phyloP scores from a whole-genome alignment of 495 filamentous ascomycete species.

The Annulohypoxylon moriforme region DNA sequence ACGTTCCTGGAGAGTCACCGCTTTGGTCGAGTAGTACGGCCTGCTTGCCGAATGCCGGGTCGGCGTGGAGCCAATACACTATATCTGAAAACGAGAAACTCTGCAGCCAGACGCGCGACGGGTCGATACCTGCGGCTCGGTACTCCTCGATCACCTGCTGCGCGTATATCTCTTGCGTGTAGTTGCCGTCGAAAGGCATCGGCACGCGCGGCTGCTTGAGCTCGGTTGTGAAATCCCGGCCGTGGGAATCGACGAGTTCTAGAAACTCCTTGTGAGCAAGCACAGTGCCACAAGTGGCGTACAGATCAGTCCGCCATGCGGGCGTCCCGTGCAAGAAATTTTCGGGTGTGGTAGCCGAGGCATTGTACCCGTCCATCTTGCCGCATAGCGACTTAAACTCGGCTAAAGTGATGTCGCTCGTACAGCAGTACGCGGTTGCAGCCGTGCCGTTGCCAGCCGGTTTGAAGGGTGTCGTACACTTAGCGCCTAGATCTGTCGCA shows the following conservation, averaged over 20 bases:
- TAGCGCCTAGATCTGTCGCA: conserved; percentile 65
- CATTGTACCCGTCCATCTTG: conserved; percentile 70
- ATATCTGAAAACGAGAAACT: conserved; percentile 70
- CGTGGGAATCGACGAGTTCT: conserved; percentile 61
- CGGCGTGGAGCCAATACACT: conserved; percentile 69
- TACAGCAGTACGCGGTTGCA: conserved; percentile 70
- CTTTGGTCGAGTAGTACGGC: conserved; percentile 69
- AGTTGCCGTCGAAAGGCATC: conserved; percentile 71
- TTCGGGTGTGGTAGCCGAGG: conserved; percentile 61
- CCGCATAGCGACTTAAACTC: conserved; percentile 70
- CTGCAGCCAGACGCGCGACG: conserved; percentile 69
- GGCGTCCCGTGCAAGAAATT: conserved; percentile 66
- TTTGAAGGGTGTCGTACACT: conserved; percentile 70
- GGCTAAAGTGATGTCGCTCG: conserved; percentile 68
- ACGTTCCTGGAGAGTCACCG: conserved; percentile 58
- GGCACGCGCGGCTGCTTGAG: conserved; percentile 67
- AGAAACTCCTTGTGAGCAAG: conserved; percentile 66
- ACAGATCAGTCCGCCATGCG: conserved; percentile 67
- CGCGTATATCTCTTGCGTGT: conserved; percentile 67
- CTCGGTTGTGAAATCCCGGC: conserved; percentile 69
- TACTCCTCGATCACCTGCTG: conserved; percentile 70
- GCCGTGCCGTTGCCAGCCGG: conserved; percentile 54
- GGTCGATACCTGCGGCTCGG: conserved; percentile 61
- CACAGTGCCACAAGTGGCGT: conserved; percentile 65
- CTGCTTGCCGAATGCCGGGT: conserved; percentile 66